Evolutionary conservation across 2,329 filamentous ascomycete species (phyloP).

Genomic region (Colletotrichum trifolii): DNA sequence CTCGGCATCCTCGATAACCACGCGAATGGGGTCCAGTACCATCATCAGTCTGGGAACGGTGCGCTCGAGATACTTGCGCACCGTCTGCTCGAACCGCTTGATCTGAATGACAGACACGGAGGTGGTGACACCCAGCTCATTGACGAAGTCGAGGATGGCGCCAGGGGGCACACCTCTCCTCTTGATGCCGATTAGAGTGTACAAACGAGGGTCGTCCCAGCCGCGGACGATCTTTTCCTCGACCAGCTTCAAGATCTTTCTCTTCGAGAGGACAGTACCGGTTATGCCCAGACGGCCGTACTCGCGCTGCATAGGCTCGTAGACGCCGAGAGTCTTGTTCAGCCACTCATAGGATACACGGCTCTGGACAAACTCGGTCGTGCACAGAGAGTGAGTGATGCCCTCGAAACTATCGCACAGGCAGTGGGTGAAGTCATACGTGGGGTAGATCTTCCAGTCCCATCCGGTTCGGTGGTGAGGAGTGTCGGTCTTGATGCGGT

Average conservation of each 20-base stretch:
- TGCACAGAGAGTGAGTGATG: conserved; percentile 93
- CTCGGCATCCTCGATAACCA: conserved; percentile 84
- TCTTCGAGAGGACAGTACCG: conserved; percentile 86
- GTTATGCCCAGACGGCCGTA: conserved; percentile 67
- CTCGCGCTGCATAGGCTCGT: conserved; percentile 94
- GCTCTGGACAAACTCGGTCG: conserved; percentile 88
- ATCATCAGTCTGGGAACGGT: conserved; percentile 92
- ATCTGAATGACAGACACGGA: conserved; percentile 83
- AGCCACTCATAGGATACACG: conserved; percentile 92
- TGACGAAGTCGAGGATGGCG: conserved; percentile 89
- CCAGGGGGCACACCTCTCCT: conserved; percentile 88
- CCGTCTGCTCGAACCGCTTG: conserved; percentile 83
- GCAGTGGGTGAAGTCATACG: conserved; percentile 86
- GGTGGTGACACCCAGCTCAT: conserved; percentile 91
- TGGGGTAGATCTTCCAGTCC: conserved; percentile 94
- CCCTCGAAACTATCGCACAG: conserved; percentile 92
- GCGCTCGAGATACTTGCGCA: conserved; percentile 87
- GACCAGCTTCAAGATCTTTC: conserved; percentile 84
- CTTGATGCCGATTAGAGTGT: conserved; percentile 85
- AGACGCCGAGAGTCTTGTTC: conserved; percentile 80
- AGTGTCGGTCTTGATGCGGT: conserved; percentile 78
- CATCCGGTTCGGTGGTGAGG: conserved; percentile 83
- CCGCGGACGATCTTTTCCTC: conserved; percentile 80
- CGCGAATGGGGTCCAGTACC: conserved; percentile 84
- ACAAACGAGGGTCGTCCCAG: conserved; percentile 93